Evolutionary conservation across 306 rosid genomes (phyloP).

Genomic region (Adenanthera pavonina): DNA sequence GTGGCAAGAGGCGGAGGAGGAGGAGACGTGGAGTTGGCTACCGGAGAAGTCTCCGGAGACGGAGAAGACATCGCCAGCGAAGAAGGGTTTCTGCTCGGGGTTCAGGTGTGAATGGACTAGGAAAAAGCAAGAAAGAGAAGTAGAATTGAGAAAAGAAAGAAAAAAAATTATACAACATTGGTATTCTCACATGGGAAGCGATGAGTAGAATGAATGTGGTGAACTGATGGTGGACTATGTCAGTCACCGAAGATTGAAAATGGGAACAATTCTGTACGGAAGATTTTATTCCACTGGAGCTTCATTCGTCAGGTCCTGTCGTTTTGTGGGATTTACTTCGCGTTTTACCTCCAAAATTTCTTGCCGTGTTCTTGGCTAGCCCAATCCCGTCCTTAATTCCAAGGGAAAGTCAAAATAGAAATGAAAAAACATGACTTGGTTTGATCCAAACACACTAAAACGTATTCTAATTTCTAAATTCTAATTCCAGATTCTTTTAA

Average conservation of each 20-base stretch:
- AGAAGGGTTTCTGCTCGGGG: conserved; percentile 5
- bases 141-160: not conserved
- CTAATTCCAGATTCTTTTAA: not conserved
- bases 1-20: not conserved
- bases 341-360: not conserved
- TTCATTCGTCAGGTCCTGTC: not conserved
- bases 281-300: not conserved
- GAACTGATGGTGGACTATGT: conserved; percentile 20
- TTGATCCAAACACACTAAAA: no score
- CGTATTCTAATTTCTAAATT: no score
- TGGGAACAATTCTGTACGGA: not conserved
- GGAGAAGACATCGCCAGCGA: conserved; percentile 13
- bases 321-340: not conserved
- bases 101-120: not conserved
- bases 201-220: not conserved
- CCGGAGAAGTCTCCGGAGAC: not conserved
- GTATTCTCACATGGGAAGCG: not conserved
- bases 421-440: not conserved
- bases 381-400: not conserved
- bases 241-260: not conserved
- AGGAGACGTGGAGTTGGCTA: not conserved
- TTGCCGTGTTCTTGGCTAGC: not conserved
- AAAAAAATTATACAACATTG: not conserved
- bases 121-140: not conserved
- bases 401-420: not conserved